Base-by-base conservation (phyloP, 2,329 filamentous ascomycete genomes). In the Zymoseptoria crescenta region DNA sequence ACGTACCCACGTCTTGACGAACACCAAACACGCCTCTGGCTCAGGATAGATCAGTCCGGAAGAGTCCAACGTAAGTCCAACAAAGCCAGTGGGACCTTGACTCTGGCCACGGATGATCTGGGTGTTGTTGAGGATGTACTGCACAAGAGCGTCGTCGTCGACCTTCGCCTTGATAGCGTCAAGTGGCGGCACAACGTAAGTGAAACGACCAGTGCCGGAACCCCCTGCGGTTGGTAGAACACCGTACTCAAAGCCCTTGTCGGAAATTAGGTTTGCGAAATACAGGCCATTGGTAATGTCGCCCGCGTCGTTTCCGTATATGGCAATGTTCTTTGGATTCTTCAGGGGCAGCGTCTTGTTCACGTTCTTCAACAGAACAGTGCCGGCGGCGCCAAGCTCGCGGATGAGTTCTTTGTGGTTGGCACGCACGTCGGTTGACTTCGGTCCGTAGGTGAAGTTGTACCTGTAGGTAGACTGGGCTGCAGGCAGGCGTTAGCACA, bases 281-380 rank as follows among this genome's bases (percentile, higher is more conserved):
- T 77, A 77, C 19, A 74, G 70, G 10, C 85, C 84, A 41, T 76
- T 75, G 63, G 83, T 79, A 67, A 72, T 63, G 52, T 77, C 74
- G 13, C 72, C 73, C 41, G 78, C 78, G 62, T 79, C 77, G 57
- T 79, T 78, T 1, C 80, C 80, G 57, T 81, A 80, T 2, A 83
- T 70, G 1, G 73, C 75, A 56, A 82, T 76, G 51, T 75, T 76
- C 57, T 72, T 74, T 1, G 80, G 79, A 54, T 76, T 77, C 57
- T 78, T 79, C 4, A 88, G 70, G 0, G 82, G 82, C 1, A 85
- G 73, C 2, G 78, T 69, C 10, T 74, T 73, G 58, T 78, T 75
- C 1, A 65, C 69, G 59, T 85, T 85, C 70, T 82, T 82, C n/a
- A 82, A 63, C 6, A 78, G 67, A 6, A 77, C 75, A 58, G 74